Base-by-base conservation (phyloP, 495 filamentous ascomycete species). In the Sordaria brevicollis region DNA sequence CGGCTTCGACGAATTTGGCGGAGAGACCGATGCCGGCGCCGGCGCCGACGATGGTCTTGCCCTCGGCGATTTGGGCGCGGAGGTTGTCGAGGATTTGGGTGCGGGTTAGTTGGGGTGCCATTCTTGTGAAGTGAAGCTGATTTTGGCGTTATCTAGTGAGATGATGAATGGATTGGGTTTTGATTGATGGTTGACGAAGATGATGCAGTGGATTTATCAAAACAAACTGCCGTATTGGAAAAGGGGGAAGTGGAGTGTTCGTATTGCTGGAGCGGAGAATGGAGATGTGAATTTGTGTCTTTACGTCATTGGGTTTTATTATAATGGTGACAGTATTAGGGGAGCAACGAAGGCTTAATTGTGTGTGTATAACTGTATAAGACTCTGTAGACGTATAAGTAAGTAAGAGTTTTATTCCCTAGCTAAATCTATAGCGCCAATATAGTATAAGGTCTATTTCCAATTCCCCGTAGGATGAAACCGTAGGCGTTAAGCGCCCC, bases 21-120 rank as follows among this genome's bases (percentile, higher is more conserved):
- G 89, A 89, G 5, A 92, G 86, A 9, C 90, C 89, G 74, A 89
- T 92, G 85, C 89, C 90, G 69, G 89, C 89, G 35, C 89, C 89
- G 9, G 88, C 89, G 21, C 90, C 89, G 41, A 91, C 83, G 71
- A 92, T 87, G 70, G 85, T 79, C 65, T 83, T 81, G 66, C 84
- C 85, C 57, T 82, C 78, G 31, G 79, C 76, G 57, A 89, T 84
- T 67, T 84, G 83, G 33, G 79, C 77, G 67, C 82, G 81, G 19
- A 91, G 86, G 34, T 81, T 77, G 10, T 78, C 72, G 37, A 92
- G 83, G 70, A 90, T 83, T 75, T 89, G 81, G 17, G 80, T 74
- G 25, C 89, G 80, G 65, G 83, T 80, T 31, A 83, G 84, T 5
- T 76, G 76, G 11, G 80, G 78, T 9, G 77, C 69, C 80, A 82